Evolutionary conservation across 805 yeast species (phyloP).

Genomic region (Lipomyces yamadae): DNA sequence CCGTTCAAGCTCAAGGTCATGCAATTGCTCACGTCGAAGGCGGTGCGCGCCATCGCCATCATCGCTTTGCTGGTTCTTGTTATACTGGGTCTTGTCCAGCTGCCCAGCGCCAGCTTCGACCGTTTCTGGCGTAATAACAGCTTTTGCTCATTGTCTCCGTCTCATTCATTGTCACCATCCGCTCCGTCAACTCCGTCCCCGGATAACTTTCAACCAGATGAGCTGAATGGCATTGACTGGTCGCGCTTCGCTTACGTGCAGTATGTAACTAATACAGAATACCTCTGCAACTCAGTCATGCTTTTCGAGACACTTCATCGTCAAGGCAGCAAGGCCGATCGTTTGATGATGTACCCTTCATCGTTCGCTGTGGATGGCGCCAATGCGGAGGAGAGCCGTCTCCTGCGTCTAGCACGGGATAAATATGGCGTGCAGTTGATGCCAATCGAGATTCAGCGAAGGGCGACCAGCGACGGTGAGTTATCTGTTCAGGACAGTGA

Average conservation of each 20-base stretch:
- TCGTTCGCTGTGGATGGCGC: neutral
- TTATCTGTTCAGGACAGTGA: neutral
- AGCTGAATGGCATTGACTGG: slow-evolving; percentile 1
- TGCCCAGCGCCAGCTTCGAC: slow-evolving; percentile 1
- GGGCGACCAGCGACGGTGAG: neutral
- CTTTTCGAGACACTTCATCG: slow-evolving; percentile 1
- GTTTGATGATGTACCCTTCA: slow-evolving; percentile 2
- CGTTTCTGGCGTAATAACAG: neutral
- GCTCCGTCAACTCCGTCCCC: neutral
- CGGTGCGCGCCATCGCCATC: neutral
- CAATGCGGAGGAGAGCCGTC: neutral
- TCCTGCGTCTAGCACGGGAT: neutral
- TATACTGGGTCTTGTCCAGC: neutral
- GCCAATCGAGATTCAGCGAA: slow-evolving; percentile 1
- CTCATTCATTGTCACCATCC: neutral
- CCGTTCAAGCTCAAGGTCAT: neutral
- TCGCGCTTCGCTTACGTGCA: slow-evolving; percentile 9
- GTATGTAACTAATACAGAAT: slow-evolving; percentile 2
- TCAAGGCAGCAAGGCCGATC: neutral
- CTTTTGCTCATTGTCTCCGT: neutral
- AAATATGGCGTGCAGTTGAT: neutral
- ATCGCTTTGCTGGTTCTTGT: neutral
- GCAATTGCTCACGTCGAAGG: slow-evolving; percentile 1
- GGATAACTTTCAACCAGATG: neutral
- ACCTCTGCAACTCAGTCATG: slow-evolving; percentile 11